Base-by-base conservation (phyloP, 2,329 filamentous ascomycete genomes). In the Teratosphaeriaceae sp. region DNA sequence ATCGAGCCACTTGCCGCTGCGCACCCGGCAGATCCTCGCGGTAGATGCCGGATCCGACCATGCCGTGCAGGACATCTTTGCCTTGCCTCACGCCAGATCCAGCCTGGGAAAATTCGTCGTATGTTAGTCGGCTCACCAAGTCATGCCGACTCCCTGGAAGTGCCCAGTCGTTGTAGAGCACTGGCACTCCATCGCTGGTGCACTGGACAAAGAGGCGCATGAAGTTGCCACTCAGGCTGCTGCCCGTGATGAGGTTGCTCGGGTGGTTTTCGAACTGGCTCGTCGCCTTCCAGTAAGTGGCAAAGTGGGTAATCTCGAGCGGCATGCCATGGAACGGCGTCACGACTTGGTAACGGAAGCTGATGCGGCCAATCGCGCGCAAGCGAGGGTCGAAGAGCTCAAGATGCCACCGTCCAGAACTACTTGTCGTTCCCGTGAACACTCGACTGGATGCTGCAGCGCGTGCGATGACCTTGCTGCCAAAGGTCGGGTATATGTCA, bases 211-310 rank as follows among this genome's bases (percentile, higher is more conserved):
- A 94, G 6, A 98, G 69, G 43, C 89, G 80, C 19, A 95, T 82
- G 63, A 97, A 97, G 58, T 97, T 86, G n/a, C 92, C 92, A 2
- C 88, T 94, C 43, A 98, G 67, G 67, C 90, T 97, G 8, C 90
- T 97, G 1, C 90, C 92, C 0, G 90, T 97, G 15, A 98, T 87
- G 19, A 97, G 79, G 19, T 88, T 86, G 59, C 79, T 92, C 19
- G 85, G 84, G 36, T 88, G 85, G 39, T 86, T 82, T 61, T 95
- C 88, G 37, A 92, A 77, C 55, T 95, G 88, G 58, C 88, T 95
- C 1, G 92, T 98, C 0, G 90, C 90, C 66, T 97, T 98, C 92
- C 92, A 98, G 65, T 98, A 98, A 0, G 92, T 97, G 50, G 94
- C 92, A 56, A 97, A 98, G 59, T 97, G 89, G 1, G 92, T 94